Evolutionary conservation across 2,329 filamentous ascomycete species (phyloP).

Genomic region (Purpureocillium takamizusanense): DNA sequence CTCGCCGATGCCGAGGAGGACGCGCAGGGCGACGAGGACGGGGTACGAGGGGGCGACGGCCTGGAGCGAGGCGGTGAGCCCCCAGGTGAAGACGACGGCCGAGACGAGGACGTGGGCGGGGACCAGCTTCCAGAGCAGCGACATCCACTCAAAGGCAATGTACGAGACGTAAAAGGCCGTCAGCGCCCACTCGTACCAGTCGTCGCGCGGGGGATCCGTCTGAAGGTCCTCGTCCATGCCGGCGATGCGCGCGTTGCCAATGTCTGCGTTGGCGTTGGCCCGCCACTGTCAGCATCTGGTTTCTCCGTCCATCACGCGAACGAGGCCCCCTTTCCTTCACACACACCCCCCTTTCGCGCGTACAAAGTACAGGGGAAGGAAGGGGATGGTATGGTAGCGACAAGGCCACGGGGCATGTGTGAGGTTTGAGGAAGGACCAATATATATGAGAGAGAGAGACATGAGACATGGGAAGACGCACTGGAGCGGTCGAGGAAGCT

Average conservation of each 20-base stretch:
- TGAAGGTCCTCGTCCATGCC: slow-evolving; percentile 55
- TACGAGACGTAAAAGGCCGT: slow-evolving; percentile 55
- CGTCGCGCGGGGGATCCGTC: slow-evolving; percentile 30
- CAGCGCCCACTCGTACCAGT: slow-evolving; percentile 53
- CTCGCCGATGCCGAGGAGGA: slow-evolving; percentile 53
- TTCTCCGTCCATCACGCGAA: too few relatives aligned
- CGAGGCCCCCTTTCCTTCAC: too few relatives aligned
- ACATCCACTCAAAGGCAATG: slow-evolving; percentile 57
- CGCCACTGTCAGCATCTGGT: neutral
- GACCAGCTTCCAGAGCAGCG: slow-evolving; percentile 49
- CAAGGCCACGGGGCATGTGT: too few relatives aligned
- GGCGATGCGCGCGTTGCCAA: slow-evolving; percentile 54
- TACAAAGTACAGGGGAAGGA: too few relatives aligned
- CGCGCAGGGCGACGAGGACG: slow-evolving; percentile 44
- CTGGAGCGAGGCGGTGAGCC: slow-evolving; percentile 68
- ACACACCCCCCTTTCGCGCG: too few relatives aligned
- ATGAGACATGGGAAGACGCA: too few relatives aligned
- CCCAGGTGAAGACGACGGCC: slow-evolving; percentile 67
- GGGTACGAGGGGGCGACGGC: slow-evolving; percentile 54
- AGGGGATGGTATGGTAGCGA: too few relatives aligned
- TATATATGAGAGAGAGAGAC: neutral
- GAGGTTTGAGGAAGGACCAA: too few relatives aligned
- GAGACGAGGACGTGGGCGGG: slow-evolving; percentile 52
- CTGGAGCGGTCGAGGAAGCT: slow-evolving; percentile 82
- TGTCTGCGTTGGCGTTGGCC: slow-evolving; percentile 31